These are phyloP conservation scores for Hanseniaspora uvarum DNA, from an alignment of 1,139 yeast species.

Conservation along the genomic window DNA sequence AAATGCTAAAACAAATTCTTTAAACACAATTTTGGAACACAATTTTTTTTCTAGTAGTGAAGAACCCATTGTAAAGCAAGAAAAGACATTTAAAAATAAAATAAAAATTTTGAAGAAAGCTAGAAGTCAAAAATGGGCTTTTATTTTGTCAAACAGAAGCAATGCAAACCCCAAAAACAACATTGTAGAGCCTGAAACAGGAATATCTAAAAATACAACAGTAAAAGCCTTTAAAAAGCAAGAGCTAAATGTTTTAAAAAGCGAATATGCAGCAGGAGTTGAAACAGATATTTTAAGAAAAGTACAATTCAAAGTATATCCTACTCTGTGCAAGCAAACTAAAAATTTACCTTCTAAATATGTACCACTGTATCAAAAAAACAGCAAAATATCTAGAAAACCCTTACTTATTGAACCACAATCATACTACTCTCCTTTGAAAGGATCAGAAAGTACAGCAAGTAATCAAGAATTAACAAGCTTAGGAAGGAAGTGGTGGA, in stretches of 20 bases:
- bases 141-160: background rate
- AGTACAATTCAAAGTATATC: background rate
- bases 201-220: constrained; percentile 2
- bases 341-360: background rate
- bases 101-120: background rate
- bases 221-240: background rate
- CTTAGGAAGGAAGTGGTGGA: constrained; percentile 9
- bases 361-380: background rate
- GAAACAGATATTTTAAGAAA: constrained; percentile 7
- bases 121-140: background rate
- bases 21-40: background rate
- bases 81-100: background rate
- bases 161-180: background rate
- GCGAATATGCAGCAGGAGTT: constrained; percentile 2
- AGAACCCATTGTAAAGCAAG: background rate
- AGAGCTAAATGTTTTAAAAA: background rate
- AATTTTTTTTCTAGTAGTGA: background rate
- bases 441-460: constrained; percentile 1
- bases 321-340: background rate
- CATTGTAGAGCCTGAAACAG: background rate
- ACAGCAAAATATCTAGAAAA: background rate
- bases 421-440: constrained; percentile 1
- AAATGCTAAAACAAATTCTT: background rate
- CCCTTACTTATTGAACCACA: background rate
- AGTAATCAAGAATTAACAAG: background rate